Base-by-base conservation (phyloP, 1,284 basidiomycete species). In the Malassezia equina region DNA sequence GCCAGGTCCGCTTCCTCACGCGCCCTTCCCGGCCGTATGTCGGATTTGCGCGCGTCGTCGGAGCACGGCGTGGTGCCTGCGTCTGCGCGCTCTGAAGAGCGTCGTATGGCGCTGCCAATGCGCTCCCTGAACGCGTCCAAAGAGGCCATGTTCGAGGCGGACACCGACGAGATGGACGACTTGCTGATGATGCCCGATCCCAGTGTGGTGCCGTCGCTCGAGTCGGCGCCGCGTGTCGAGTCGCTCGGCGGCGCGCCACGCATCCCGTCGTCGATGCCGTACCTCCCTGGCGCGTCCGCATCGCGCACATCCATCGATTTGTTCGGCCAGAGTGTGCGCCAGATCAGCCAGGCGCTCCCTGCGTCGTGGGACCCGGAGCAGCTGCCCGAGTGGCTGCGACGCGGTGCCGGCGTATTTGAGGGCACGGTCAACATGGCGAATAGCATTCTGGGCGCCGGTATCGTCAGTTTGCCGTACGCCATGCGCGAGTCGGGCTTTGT, bases 381-480 rank as follows among this genome's bases (percentile, higher is more conserved):
- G 31, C 55, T 72, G 4, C 76, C 76, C 7, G 75, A 76, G 29
- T 77, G 76, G 76, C 61, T 76, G 23, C 67, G 65, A 24, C 64
- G 71, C 27, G 88, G 88, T 23, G 88, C 89, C 25, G 84, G 84
- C 0, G 77, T 91, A 76, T 47, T 90, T 2, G 86, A 89, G 65
- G 89, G 86, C 7, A 81, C 90, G 47, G 86, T 87, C 21, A 90
- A 90, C 68, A 90, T 90, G 88, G 88, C 90, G 27, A 98, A 98
- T 75, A 91, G 89, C 6, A 96, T 98, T 49, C 79, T 98, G 23
- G 93, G 93, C 39, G 93, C 93, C 69, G 89, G 88, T 4, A 76
- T 77, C 50, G 73, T 77, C 28, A 76, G 73, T 52, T 78, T 96
- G 21, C 91, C 91, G 1, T 95, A 95, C 73, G 90, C 91, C 31